A percentile compares a stretch with the other conserved stretches of the same genome.
These are phyloP conservation scores for Phytophthora colocasiae DNA, from an alignment of 352 stramenopile species.

Conservation along the genomic window DNA sequence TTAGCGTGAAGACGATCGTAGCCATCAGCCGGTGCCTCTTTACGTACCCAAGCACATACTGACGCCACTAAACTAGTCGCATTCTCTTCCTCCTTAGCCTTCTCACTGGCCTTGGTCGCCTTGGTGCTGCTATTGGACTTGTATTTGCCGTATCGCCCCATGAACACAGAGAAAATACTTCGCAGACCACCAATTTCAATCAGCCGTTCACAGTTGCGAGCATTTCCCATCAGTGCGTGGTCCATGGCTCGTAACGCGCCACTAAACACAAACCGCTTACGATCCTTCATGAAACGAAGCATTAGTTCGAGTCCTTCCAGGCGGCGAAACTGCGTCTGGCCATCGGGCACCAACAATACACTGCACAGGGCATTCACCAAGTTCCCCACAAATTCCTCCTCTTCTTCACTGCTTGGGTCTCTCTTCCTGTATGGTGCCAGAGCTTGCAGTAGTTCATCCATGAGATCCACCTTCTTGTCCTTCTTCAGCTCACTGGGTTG, in stretches of 20 bases:
- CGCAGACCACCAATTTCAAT: conserved; percentile 72
- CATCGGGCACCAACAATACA: conserved; percentile 59
- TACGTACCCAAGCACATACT: conserved; percentile 56
- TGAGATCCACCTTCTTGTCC: conserved; percentile 63
- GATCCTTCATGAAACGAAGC: conserved; percentile 92
- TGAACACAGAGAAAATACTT: conserved; percentile 75
- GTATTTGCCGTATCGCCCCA: conserved; percentile 58
- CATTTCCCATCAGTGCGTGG: conserved; percentile 65
- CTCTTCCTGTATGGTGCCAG: conserved; percentile 90
- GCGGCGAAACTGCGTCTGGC: conserved; percentile 62
- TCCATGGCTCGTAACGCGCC: conserved; percentile 65
- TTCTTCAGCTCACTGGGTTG: conserved; percentile 25
- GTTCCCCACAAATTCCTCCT: conserved; percentile 95
- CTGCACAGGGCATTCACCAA: conserved; percentile 90
- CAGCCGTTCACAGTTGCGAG: conserved; percentile 73
- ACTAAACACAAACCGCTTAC: conserved; percentile 70
- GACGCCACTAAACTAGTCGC: conserved; percentile 70
- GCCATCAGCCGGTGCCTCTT: conserved; percentile 60
- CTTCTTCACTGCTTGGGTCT: conserved; percentile 74
- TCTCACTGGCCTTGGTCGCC: conserved; percentile 36
- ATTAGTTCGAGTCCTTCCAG: conserved; percentile 94
- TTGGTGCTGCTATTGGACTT: conserved; percentile 41
- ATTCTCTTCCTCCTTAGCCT: conserved; percentile 71
- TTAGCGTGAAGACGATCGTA: conserved; percentile 79
- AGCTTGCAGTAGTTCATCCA: conserved; percentile 93